A percentile compares a stretch with the other conserved stretches of the same genome.
These are phyloP conservation scores for Chimonanthus salicifolius DNA, from an alignment of 164 flowering plant species.

Conservation along the genomic window DNA sequence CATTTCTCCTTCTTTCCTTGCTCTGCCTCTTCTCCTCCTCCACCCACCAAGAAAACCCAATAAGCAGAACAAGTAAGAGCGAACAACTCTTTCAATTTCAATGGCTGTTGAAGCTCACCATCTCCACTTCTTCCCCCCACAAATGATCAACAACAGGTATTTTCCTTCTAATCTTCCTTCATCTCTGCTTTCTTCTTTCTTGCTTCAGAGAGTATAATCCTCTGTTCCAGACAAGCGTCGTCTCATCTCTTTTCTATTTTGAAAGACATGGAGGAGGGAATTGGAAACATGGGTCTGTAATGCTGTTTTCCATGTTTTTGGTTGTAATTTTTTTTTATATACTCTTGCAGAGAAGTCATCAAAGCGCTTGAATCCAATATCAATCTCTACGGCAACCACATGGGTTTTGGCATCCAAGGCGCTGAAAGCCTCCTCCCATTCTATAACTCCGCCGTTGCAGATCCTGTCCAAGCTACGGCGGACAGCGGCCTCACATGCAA, in stretches of 20 bases:
- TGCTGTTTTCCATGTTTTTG: not conserved
- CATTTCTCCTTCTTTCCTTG: not conserved
- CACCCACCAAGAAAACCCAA: not conserved
- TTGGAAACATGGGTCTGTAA: too few relatives aligned
- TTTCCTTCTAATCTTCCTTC: not conserved
- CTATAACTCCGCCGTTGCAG: constrained; percentile 17
- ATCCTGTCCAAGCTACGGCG: constrained; percentile 8
- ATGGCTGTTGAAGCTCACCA: constrained; percentile 72
- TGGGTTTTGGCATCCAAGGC: constrained; percentile 17
- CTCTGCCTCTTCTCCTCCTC: constrained; percentile 2
- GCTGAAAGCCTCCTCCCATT: constrained; percentile 14
- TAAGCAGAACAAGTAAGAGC: not conserved
- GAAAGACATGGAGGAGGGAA: too few relatives aligned
- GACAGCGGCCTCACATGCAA: constrained; percentile 56
- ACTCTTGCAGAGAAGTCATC: constrained; percentile 25
- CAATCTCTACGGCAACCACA: constrained; percentile 20
- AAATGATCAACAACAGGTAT: constrained; percentile 32
- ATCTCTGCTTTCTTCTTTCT: not conserved
- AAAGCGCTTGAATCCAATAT: constrained; percentile 17
- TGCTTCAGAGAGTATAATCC: not conserved
- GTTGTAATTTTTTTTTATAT: not conserved
- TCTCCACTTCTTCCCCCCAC: constrained; percentile 34
- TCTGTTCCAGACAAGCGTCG: not conserved
- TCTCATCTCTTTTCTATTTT: not conserved
- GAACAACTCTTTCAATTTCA: not conserved